These are phyloP conservation scores for Aspergillus ustus DNA, from an alignment of 2,329 filamentous ascomycete genomes.

Conservation along the genomic window DNA sequence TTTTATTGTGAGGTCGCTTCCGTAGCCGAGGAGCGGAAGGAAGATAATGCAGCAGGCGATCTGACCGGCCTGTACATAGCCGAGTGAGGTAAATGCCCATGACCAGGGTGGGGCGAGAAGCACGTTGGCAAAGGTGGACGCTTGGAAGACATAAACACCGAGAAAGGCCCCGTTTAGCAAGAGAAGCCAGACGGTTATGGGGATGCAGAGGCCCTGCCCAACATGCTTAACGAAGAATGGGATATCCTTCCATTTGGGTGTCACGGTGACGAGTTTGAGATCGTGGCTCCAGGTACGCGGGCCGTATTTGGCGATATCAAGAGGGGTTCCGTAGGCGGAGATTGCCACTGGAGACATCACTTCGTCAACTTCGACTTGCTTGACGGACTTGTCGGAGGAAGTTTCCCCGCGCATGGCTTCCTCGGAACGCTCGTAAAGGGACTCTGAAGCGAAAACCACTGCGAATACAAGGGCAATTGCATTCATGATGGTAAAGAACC, in stretches of 20 bases:
- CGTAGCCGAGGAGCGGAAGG: constrained; percentile 19
- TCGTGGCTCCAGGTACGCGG: constrained; percentile 12
- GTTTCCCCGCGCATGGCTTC: constrained; percentile 9
- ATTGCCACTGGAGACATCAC: background rate
- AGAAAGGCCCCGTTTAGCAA: constrained; percentile 19
- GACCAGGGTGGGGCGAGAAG: constrained; percentile 15
- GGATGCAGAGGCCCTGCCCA: constrained; percentile 17
- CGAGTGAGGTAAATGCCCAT: constrained; percentile 12
- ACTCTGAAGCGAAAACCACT: constrained; percentile 12
- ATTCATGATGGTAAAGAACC: constrained; percentile 18
- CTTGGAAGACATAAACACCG: constrained; percentile 20
- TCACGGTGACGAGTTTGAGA: background rate
- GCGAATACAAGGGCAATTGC: constrained; percentile 3
- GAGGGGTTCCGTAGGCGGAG: background rate
- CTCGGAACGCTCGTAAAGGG: constrained; percentile 3
- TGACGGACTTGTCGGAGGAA: background rate
- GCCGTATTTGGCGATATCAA: constrained; percentile 4
- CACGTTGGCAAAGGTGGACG: constrained; percentile 12
- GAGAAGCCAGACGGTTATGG: constrained; percentile 17
- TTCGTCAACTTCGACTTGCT: background rate
- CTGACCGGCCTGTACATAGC: constrained; percentile 17
- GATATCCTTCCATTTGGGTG: constrained; percentile 11
- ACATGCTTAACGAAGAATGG: constrained; percentile 18
- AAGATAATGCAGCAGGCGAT: constrained; percentile 19
- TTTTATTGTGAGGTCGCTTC: constrained; percentile 13